Base-by-base conservation (phyloP, 257 asterid species). In the Solanum stenotomum region DNA sequence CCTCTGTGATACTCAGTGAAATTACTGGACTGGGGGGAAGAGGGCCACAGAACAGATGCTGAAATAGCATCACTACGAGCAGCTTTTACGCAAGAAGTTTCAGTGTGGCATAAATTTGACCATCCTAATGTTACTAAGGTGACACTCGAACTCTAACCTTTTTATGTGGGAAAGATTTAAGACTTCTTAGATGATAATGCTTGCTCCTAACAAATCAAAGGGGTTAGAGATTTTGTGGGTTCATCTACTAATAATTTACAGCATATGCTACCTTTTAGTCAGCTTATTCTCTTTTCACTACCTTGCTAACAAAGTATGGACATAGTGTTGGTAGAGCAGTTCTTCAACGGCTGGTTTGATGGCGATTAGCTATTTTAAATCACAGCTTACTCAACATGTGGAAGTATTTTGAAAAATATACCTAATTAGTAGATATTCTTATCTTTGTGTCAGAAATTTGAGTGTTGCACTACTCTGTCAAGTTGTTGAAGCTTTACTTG, bases 81-180 rank as follows among this genome's bases (percentile, higher is more conserved):
- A 79, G 98, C 98, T 84, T 95, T 95, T 89, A 92, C 97, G 22
- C 98, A 95, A 89, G 98, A 95, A 94, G 98, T 95, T 87, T 95
- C 97, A 8, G 98, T 95, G 27, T 95, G 97, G 98, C 98, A 95
- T 90, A 95, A 94, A 87, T 98, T 95, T 70, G 96, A 95, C 52
- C 98, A 95, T 90, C 98, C 98, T 37, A 95, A 95, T 71, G 98
- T 95, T 68, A 95, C 98, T 37, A 95, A 94, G 98, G 98, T 95
- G 85, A 71, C 70, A 76, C 33, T 89, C 35, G 49, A 16, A 70
- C 86, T 83, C 33, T 72, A 44, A 81, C 8, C 14, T 78, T 46
- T 27, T 81, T 25, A 44, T 29, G 27, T n/a, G 63, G 37, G 12
- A 14, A n/a, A 13, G 14, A 42, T 7, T 2, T 40, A 42, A 15